Conservation (phyloP, 192 early-diverging fungal genomes). For the Linnemannia zychae region DNA sequence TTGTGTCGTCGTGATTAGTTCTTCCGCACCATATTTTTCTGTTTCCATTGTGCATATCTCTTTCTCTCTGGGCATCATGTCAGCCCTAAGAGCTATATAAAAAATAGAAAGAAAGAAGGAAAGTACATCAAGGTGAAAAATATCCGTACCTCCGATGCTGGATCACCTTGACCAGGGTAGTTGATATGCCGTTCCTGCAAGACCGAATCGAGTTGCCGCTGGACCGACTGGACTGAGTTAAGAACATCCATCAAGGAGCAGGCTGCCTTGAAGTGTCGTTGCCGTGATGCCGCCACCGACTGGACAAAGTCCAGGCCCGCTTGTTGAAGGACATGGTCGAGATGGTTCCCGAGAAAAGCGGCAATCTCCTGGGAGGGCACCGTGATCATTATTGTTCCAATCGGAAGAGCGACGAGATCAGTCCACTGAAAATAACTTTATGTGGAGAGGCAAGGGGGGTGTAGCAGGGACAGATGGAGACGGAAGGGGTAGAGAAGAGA, state of each 20-base stretch:
- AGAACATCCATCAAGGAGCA: conserved; percentile 51
- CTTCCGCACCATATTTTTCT: not conserved
- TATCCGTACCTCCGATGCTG: conserved; percentile 26
- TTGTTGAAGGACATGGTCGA: conserved; percentile 47
- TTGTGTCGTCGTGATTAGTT: not conserved
- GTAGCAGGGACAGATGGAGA: not conserved
- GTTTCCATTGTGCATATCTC: not conserved
- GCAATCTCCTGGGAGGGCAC: conserved; percentile 51
- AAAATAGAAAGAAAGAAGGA: too few relatives aligned
- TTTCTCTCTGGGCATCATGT: not conserved
- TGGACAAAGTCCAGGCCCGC: conserved; percentile 31
- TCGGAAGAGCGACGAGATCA: not conserved
- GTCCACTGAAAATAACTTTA: not conserved
- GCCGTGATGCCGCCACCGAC: conserved; percentile 24
- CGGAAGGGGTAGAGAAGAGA: not conserved
- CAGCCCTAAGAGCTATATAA: not conserved
- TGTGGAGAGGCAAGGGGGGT: not conserved
- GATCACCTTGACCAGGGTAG: not conserved
- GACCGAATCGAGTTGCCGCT: conserved; percentile 24
- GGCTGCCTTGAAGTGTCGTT: conserved; percentile 35
- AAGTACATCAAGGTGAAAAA: not conserved
- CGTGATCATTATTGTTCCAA: conserved; percentile 43
- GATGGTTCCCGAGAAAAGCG: conserved; percentile 52
- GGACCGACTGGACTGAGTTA: conserved; percentile 39
- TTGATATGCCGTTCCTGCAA: conserved; percentile 7